Percentiles rank a stretch among this genome's conserved stretches.
These are phyloP conservation scores for Neohortaea acidophila DNA, from an alignment of 495 filamentous ascomycete genomes.

Conservation along the genomic window DNA sequence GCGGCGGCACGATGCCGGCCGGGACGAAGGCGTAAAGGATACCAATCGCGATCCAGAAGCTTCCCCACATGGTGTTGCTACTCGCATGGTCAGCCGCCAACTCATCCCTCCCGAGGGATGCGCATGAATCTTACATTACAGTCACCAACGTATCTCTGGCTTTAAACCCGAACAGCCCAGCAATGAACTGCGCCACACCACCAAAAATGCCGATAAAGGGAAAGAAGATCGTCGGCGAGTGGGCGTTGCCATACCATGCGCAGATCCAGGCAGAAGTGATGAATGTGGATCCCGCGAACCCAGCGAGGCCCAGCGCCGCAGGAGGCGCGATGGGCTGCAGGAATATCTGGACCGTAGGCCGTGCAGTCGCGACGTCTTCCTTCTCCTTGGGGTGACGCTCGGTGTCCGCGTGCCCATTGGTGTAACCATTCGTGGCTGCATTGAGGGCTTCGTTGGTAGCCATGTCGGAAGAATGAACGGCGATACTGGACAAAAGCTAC, in stretches of 20 bases:
- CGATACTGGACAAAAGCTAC: no score
- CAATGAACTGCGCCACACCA: conserved; percentile 11
- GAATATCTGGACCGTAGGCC: conserved; percentile 11
- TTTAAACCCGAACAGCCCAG: conserved; percentile 1
- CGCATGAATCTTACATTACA: neutral
- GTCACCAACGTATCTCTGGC: neutral
- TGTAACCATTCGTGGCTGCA: no score
- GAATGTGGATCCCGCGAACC: conserved; percentile 9
- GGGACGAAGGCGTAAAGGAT: conserved; percentile 6
- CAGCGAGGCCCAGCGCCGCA: conserved; percentile 7
- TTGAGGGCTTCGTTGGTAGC: no score
- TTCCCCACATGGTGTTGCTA: conserved; percentile 8
- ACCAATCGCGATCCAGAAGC: conserved; percentile 10
- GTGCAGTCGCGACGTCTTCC: no score
- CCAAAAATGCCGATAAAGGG: conserved; percentile 7
- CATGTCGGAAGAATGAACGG: no score
- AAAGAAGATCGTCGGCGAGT: conserved; percentile 10
- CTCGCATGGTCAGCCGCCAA: no score
- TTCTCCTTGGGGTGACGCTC: no score
- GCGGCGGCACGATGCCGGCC: neutral
- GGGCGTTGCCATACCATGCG: conserved; percentile 2
- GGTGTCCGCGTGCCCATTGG: no score
- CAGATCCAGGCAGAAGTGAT: neutral
- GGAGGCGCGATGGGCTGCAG: conserved; percentile 8
- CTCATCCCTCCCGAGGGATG: no score